A percentile compares a stretch with the other conserved stretches of the same genome.
Conservation (phyloP, 768 basidiomycete species). For the Tubosaeta sp. region DNA sequence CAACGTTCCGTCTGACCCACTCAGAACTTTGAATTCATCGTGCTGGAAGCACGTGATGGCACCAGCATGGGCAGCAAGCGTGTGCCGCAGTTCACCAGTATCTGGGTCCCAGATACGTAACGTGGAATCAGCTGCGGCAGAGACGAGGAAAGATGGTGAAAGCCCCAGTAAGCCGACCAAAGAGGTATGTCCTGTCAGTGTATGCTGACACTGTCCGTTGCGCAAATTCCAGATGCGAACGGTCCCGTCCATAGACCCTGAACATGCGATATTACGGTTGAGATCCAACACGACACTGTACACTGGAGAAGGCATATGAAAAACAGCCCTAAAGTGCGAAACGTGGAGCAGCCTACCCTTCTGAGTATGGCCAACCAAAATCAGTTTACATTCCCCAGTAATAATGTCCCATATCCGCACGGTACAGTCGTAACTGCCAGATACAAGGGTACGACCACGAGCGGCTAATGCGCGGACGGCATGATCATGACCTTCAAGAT, state of each 20-base stretch:
- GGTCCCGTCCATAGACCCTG: slow-evolving; percentile 97
- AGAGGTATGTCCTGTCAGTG: slow-evolving; percentile 87
- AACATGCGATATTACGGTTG: slow-evolving; percentile 83
- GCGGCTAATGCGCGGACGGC: slow-evolving; percentile 92
- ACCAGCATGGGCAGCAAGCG: slow-evolving; percentile 86
- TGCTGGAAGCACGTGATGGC: slow-evolving; percentile 99
- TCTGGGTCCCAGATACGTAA: slow-evolving; percentile 93
- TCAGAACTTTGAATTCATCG: slow-evolving; percentile 95
- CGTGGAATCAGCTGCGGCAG: slow-evolving; percentile 94
- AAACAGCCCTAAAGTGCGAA: neutral
- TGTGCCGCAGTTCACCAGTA: slow-evolving; percentile 72
- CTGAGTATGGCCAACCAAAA: slow-evolving; percentile 83
- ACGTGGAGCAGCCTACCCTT: slow-evolving; percentile 56
- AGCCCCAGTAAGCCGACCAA: slow-evolving; percentile 91
- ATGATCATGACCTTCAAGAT: slow-evolving; percentile 85
- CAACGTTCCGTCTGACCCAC: slow-evolving; percentile 91
- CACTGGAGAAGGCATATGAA: slow-evolving; percentile 44
- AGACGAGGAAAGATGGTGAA: slow-evolving; percentile 87
- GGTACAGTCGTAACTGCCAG: slow-evolving; percentile 93
- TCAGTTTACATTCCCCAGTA: slow-evolving; percentile 74
- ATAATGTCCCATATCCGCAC: slow-evolving; percentile 95
- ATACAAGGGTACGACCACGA: slow-evolving; percentile 83
- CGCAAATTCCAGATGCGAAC: slow-evolving; percentile 92
- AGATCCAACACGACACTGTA: slow-evolving; percentile 94
- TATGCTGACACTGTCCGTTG: slow-evolving; percentile 75